phyloP scores from a whole-genome alignment of 129 eudicot species.

The Helichrysum umbraculigerum region DNA sequence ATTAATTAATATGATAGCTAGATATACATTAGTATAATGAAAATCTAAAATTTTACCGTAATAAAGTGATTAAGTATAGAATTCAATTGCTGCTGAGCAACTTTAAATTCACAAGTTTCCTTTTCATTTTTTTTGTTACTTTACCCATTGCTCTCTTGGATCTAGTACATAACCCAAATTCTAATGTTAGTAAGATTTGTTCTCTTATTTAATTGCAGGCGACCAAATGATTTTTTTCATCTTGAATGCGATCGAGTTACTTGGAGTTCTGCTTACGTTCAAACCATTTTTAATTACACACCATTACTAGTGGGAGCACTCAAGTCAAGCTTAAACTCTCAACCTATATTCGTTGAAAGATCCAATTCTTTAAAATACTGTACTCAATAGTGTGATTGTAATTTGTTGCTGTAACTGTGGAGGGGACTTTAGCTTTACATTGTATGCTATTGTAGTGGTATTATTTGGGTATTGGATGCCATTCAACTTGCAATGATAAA shows the following conservation, averaged over 20 bases:
- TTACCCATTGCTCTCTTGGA: too few relatives aligned
- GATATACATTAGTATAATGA: not conserved
- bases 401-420: not conserved
- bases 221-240: slow-evolving; percentile 63
- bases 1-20: too few relatives aligned
- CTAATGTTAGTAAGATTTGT: too few relatives aligned
- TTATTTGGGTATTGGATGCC: not conserved
- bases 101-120: too few relatives aligned
- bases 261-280: slow-evolving; percentile 62
- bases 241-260: slow-evolving; percentile 51
- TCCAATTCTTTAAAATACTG: not conserved
- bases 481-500: not conserved
- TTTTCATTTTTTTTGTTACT: too few relatives aligned
- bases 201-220: slow-evolving; percentile 44
- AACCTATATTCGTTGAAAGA: not conserved
- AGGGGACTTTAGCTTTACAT: slow-evolving; percentile 16
- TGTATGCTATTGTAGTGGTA: not conserved
- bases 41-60: too few relatives aligned
- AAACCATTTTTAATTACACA: slow-evolving; percentile 55
- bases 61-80: not conserved
- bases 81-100: too few relatives aligned
- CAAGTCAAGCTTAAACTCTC: not conserved
- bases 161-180: too few relatives aligned
- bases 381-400: not conserved
- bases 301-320: slow-evolving; percentile 32